Conservation (phyloP, 768 basidiomycete species). For the Xerocomellus intermedius region DNA sequence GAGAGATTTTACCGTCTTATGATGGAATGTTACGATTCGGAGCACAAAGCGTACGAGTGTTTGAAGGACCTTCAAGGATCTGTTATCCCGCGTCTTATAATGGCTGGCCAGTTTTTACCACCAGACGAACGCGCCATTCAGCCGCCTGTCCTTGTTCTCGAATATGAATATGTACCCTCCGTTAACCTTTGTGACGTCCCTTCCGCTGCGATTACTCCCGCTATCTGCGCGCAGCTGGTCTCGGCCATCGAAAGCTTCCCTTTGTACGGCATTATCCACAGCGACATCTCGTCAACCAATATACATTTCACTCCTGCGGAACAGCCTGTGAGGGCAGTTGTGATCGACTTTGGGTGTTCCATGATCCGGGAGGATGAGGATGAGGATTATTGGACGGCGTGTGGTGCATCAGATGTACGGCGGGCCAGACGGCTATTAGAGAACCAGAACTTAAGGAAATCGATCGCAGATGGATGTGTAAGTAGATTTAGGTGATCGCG, state of each 20-base stretch:
- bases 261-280: not conserved
- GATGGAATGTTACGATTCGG: not conserved
- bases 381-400: not conserved
- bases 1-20: not conserved
- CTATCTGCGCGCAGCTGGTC: not conserved
- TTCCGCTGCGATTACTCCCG: not conserved
- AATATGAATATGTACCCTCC: constrained; percentile 5
- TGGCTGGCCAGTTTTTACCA: not conserved
- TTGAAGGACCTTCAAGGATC: constrained; percentile 3
- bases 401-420: not conserved
- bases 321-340: not conserved
- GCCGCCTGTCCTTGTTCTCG: not conserved
- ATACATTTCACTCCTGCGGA: not conserved
- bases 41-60: not conserved
- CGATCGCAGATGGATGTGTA: not conserved
- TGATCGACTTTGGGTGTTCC: not conserved
- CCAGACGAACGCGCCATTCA: constrained; percentile 3
- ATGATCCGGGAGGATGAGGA: not conserved
- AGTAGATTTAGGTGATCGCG: not conserved
- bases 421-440: not conserved
- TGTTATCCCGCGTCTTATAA: not conserved
- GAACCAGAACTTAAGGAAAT: not conserved
- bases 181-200: not conserved
- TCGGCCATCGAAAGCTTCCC: not conserved
- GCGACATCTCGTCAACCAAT: not conserved